Evolutionary conservation across 805 yeast species (phyloP), one percentile per base, ranked within the genome.

Genomic region (Teunomyces lycoperdinae): DNA sequence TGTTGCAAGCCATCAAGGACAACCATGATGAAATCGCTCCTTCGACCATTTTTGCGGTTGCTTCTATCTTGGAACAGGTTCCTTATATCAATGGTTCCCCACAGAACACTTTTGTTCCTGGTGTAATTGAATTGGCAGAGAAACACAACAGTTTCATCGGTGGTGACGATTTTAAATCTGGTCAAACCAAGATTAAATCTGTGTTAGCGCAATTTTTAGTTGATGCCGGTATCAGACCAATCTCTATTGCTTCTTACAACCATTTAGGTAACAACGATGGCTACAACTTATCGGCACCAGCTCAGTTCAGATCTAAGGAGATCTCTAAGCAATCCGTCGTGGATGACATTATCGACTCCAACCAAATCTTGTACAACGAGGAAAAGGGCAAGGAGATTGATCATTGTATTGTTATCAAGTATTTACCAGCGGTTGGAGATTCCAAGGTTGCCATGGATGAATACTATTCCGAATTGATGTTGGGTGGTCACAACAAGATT

Each of bases 371-470:
- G 55, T 91, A 90, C 79, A 87, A 89, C 63, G 84, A 87, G 43
- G 83, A 87, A 69, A 63, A 74, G 39, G 96, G 96, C 43, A 78
- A 81, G 53, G 79, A 77, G 52, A 86, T 92, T 52, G 97, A 91
- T 63, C 98, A 91, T 70, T 87, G 96, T 72, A 91, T 91, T 67
- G 97, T 91, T 51, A 91, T 91, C 76, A 91, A 91, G 74, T 90
- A 91, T 69, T 73, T 92, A 65, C 87, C 88, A 48, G 97, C 97
- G 7, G 97, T 91, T 43, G 96, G 96, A 33, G 98, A 91, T 70
- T 84, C 94, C 55, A 91, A 91, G 76, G 96, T 91, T 54, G 98
- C 98, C 45, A 92, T 91, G 97, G 98, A 91, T 70, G 97, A 92
- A 74, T 91, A 91, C 74, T 89, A 92, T 75, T 86, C 95, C 48